Evolutionary conservation across 2,329 filamentous ascomycete genomes (phyloP).

Genomic region (Fusarium sp.): DNA sequence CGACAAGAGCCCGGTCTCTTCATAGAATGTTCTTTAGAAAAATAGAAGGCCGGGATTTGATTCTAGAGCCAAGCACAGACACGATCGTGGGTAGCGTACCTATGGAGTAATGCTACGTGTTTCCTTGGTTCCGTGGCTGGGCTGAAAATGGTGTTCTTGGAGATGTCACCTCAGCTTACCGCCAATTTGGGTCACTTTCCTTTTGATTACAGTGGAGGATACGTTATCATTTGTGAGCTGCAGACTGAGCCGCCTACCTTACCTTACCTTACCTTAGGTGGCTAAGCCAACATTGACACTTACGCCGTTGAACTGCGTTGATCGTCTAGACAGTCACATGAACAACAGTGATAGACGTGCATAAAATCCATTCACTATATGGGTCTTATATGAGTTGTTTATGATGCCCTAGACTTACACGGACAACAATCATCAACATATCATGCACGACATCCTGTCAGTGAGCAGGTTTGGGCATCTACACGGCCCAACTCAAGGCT

Average conservation of each 20-base stretch:
- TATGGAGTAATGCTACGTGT: conserved; percentile 13
- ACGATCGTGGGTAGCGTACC: conserved; percentile 12
- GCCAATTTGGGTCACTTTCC: conserved; percentile 39
- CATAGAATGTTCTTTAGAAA: conserved; percentile 37
- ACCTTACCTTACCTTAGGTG: not conserved
- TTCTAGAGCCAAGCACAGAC: conserved; percentile 46
- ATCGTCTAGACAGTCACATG: conserved; percentile 10
- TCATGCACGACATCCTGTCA: conserved; percentile 47
- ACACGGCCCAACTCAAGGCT: conserved; percentile 45
- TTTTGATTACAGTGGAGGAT: conserved; percentile 20
- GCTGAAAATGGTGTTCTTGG: conserved; percentile 25
- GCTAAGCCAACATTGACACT: conserved; percentile 15
- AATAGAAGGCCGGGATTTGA: conserved; percentile 27
- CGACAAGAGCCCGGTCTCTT: conserved; percentile 31
- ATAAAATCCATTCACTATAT: conserved; percentile 19
- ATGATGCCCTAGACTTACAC: conserved; percentile 18
- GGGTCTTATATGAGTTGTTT: conserved; percentile 27
- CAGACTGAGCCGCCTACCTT: not conserved
- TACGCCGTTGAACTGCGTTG: conserved; percentile 20
- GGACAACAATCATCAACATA: conserved; percentile 27
- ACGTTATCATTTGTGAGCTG: conserved; percentile 25
- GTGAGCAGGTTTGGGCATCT: conserved; percentile 44
- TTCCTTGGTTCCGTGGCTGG: conserved; percentile 21
- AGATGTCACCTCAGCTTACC: conserved; percentile 34
- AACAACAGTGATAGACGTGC: conserved; percentile 16